Evolutionary conservation across 371 early-diverging fungal species (phyloP).

Genomic region (Mortierella sp.): DNA sequence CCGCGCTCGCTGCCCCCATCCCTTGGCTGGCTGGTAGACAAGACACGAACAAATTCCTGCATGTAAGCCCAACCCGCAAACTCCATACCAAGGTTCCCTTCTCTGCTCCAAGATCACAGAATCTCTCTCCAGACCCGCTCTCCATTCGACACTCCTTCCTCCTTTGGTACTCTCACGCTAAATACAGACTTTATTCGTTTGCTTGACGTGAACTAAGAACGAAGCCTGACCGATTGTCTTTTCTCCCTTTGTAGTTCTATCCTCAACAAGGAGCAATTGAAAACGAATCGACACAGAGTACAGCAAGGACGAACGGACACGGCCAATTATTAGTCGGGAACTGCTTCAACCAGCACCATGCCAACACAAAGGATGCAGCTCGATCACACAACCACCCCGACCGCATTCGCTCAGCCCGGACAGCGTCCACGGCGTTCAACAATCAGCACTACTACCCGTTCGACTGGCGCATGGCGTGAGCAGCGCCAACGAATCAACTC

Average conservation of each 20-base stretch:
- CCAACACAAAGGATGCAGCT: conserved; percentile 10
- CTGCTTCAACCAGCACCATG: not conserved
- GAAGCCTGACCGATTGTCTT: not conserved
- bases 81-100: not conserved
- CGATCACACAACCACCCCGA: not conserved
- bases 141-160: not conserved
- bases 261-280: not conserved
- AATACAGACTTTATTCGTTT: too few species aligned
- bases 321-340: not conserved
- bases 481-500: conserved; percentile 7
- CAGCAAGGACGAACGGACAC: not conserved
- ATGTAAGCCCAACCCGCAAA: not conserved
- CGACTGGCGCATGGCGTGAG: not conserved
- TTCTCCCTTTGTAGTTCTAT: not conserved
- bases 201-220: too few species aligned
- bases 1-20: not conserved
- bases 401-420: not conserved
- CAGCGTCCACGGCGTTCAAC: conserved; percentile 11
- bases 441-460: not conserved
- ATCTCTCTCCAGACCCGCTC: not conserved
- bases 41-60: not conserved
- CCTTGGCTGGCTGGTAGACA: not conserved
- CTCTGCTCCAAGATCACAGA: not conserved
- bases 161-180: too few species aligned
- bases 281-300: not conserved